These are phyloP conservation scores for Cutaneotrichosporon curvatum DNA, from an alignment of 1,284 basidiomycete species.

Conservation along the genomic window DNA sequence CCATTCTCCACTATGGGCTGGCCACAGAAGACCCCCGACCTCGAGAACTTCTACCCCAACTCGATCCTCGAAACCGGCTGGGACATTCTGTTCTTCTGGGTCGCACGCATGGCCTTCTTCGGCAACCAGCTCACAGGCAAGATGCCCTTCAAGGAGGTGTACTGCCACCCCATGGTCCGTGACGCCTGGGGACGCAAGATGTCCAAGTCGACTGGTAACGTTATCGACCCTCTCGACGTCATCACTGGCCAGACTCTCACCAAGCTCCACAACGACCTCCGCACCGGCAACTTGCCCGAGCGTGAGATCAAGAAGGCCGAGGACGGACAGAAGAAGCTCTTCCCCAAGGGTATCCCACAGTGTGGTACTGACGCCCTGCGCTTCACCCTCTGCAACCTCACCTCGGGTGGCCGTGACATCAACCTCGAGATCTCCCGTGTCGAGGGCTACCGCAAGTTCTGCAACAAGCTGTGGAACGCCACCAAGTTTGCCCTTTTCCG, in stretches of 20 bases:
- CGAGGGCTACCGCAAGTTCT: slow-evolving; percentile 99
- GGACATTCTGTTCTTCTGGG: slow-evolving; percentile 99
- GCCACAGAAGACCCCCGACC: slow-evolving; percentile 69
- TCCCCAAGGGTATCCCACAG: slow-evolving; percentile 97
- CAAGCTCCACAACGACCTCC: slow-evolving; percentile 77
- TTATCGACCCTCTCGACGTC: slow-evolving; percentile 95
- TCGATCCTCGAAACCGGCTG: slow-evolving; percentile 93
- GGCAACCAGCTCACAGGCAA: slow-evolving; percentile 82
- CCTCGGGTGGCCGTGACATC: slow-evolving; percentile 79
- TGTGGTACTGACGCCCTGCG: slow-evolving; percentile 95
- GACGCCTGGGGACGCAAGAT: slow-evolving; percentile 98
- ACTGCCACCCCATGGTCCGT: slow-evolving; percentile 98
- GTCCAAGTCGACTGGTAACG: slow-evolving; percentile 97
- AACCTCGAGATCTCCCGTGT: slow-evolving; percentile 93
- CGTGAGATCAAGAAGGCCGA: slow-evolving; percentile 89
- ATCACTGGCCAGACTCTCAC: slow-evolving; percentile 82
- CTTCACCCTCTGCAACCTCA: slow-evolving; percentile 93
- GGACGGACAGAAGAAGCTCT: slow-evolving; percentile 96
- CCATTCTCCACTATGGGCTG: slow-evolving; percentile 97
- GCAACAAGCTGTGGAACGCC: slow-evolving; percentile 99
- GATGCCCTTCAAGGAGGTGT: slow-evolving; percentile 96
- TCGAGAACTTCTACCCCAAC: slow-evolving; percentile 78
- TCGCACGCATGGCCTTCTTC: slow-evolving; percentile 95
- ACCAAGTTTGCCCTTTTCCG: slow-evolving; percentile 98
- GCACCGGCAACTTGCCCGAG: slow-evolving; percentile 88